Percentiles rank a stretch among this genome's conserved stretches.
phyloP scores from a whole-genome alignment of 257 asterid species.

The Nicotiana tomentosiformis region DNA sequence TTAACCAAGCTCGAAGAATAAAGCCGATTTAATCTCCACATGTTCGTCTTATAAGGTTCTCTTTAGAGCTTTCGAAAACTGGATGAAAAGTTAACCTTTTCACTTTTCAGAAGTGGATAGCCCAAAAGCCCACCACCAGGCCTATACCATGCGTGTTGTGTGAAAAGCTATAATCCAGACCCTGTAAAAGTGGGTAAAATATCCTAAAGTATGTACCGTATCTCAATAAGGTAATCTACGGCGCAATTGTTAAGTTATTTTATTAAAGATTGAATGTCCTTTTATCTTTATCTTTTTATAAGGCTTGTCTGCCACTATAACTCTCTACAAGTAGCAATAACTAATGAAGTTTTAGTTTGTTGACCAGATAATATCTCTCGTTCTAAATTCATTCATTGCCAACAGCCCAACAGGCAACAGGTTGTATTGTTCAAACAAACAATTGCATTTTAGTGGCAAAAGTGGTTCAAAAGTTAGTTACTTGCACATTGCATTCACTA shows the following conservation, averaged over 20 bases:
- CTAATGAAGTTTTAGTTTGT: not conserved
- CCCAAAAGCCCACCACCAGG: not conserved
- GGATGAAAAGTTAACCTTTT: not conserved
- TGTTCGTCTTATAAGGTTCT: not conserved
- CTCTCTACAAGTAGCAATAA: not conserved
- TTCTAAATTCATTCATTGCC: not conserved
- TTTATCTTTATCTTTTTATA: not conserved
- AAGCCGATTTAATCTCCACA: not conserved
- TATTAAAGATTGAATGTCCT: not conserved
- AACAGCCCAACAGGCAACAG: not conserved
- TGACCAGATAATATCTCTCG: not conserved
- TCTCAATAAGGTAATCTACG: not conserved
- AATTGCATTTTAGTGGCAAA: not conserved
- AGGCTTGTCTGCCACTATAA: not conserved
- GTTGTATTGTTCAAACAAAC: not conserved
- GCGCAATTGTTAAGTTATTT: not conserved
- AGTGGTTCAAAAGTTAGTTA: too few relatives aligned
- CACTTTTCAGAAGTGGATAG: not conserved
- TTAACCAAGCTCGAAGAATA: not conserved
- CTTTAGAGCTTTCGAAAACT: not conserved
- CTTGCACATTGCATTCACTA: too few relatives aligned
- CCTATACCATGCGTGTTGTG: not conserved
- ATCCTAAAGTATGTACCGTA: not conserved
- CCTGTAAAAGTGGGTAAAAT: not conserved
- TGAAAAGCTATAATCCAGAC: not conserved